Evolutionary conservation across 495 filamentous ascomycete species (phyloP), one percentile per base, ranked within the genome.

Genomic region (Staphylotrichum longicolle): DNA sequence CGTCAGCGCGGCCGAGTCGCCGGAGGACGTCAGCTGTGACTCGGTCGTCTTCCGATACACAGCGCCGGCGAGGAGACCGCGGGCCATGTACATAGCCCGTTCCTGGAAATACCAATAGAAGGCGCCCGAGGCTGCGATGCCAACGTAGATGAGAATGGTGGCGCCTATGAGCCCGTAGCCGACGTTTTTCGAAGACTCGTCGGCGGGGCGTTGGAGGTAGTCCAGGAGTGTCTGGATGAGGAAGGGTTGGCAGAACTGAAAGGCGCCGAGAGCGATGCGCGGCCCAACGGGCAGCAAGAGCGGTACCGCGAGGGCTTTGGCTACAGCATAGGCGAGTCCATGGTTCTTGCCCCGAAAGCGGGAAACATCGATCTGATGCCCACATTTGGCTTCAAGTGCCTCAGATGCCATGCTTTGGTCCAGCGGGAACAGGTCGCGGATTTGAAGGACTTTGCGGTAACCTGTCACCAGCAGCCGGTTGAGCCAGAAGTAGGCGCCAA

Each of bases 231-330:
- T 72, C 34, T 85, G 72, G 27, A 89, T 79, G 11, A 91, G 77
- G 53, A 90, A 80, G 1, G 88, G 88, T 63, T 90, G 87, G 57
- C 80, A 81, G 50, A 87, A 83, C 20, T 77, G 83, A 63, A 91
- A 85, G 11, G 60, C 72, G 5, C 62, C 61, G 46, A 73, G 56
- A 0, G 69, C 69, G 6, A 75, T 60, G 2, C 72, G 68, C 2
- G 74, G 71, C 2, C 58, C 62, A 1, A 76, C 54, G 0, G 74
- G 72, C 6, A 75, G 61, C 20, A 76, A 14, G 1, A 77, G 62
- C 1, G 70, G 69, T 0, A 71, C 65, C 4, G 65, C 55, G n/a
- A 71, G 48, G 14, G 62, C 49, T 40, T 61, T 65, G 0, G 40
- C 51, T 3, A 72, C 30, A n/a, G 68, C 63, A n/a, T 48, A 57